Conservation (phyloP, 1,284 basidiomycete species). For the Inonotus obliquus region DNA sequence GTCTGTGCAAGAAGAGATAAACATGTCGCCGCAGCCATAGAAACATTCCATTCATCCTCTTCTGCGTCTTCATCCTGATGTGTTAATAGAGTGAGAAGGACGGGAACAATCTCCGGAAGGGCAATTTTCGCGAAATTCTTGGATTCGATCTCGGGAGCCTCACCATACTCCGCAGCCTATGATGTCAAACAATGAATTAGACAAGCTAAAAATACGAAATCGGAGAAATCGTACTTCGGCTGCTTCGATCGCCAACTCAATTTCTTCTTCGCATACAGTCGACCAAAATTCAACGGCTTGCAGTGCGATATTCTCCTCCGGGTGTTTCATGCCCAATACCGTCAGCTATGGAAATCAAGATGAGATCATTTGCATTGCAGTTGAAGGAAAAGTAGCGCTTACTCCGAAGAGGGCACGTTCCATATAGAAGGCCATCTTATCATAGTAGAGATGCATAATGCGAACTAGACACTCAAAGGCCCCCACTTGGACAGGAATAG, state of each 20-base stretch:
- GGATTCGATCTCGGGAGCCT: constrained; percentile 84
- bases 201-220: constrained; percentile 14
- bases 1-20: constrained; percentile 86
- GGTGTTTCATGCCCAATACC: constrained; percentile 97
- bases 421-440: constrained; percentile 99
- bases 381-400: constrained; percentile 30
- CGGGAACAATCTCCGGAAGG: constrained; percentile 90
- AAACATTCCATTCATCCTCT: constrained; percentile 98
- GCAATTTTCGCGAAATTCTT: constrained; percentile 94
- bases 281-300: constrained; percentile 99
- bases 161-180: constrained; percentile 87
- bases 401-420: constrained; percentile 97
- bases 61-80: constrained; percentile 96
- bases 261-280: constrained; percentile 97
- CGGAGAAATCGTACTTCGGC: constrained; percentile 63
- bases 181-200: constrained; percentile 11
- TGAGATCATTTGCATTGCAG: background rate
- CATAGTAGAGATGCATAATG: constrained; percentile 98
- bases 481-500: constrained; percentile 81
- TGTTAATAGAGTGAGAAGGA: constrained; percentile 84
- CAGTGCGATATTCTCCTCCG: constrained; percentile 86
- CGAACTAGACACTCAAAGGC: constrained; percentile 95
- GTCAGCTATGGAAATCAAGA: constrained; percentile 62
- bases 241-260: constrained; percentile 88
- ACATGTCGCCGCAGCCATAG: constrained; percentile 97